Percentiles rank a stretch among this genome's conserved stretches.
These are phyloP conservation scores for Pyrrhoderma noxium DNA, from an alignment of 1,284 basidiomycete genomes.

Conservation along the genomic window DNA sequence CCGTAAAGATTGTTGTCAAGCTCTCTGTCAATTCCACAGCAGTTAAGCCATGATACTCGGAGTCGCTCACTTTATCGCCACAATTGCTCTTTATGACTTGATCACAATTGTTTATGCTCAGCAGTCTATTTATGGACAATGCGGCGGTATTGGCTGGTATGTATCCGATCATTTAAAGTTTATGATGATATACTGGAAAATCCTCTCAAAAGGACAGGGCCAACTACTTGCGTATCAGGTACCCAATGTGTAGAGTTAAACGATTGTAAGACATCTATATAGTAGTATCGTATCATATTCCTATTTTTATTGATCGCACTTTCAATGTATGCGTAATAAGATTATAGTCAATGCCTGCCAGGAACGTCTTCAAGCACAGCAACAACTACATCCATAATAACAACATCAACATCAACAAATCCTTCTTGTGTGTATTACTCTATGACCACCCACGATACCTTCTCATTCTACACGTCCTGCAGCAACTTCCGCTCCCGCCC, in stretches of 20 bases:
- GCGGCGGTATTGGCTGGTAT: conserved; percentile 45
- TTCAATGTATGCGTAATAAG: too few species aligned
- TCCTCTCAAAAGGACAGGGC: conserved; percentile 36
- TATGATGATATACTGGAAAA: too few species aligned
- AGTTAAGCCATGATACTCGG: too few species aligned
- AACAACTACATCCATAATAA: not conserved
- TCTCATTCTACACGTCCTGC: too few species aligned
- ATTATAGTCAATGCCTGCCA: too few species aligned
- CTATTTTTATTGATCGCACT: not conserved
- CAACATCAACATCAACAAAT: conserved; percentile 41
- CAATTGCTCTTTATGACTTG: not conserved
- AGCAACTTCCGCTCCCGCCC: too few species aligned
- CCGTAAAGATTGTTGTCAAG: too few species aligned
- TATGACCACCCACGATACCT: not conserved
- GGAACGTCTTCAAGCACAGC: too few species aligned
- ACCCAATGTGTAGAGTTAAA: conserved; percentile 35
- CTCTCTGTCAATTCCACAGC: too few species aligned
- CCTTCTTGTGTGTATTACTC: conserved; percentile 27
- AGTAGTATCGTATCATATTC: too few species aligned
- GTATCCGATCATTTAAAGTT: conserved; percentile 13
- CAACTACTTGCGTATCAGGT: conserved; percentile 38
- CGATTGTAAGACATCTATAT: conserved; percentile 29
- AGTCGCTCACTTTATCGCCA: too few species aligned
- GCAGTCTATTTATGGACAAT: conserved; percentile 35
- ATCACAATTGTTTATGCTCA: conserved; percentile 24